phyloP scores from a whole-genome alignment of 2,329 filamentous ascomycete species.

The Diaporthe batatas region DNA sequence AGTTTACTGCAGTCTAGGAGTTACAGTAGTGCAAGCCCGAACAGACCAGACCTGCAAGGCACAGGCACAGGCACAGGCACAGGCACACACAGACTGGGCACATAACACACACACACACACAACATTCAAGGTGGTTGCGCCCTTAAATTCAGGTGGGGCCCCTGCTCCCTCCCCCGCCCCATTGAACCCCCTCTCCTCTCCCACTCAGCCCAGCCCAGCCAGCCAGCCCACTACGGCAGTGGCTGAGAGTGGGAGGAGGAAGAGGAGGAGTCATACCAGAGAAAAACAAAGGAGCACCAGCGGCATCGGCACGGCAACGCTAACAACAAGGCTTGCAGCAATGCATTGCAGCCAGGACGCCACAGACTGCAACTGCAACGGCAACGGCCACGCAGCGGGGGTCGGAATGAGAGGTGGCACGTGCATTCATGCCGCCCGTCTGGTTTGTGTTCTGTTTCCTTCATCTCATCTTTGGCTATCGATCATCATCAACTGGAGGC shows the following conservation, averaged over 20 bases:
- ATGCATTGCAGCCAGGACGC: background rate
- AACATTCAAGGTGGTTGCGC: background rate
- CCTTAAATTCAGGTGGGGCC: constrained; percentile 18
- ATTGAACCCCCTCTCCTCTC: constrained; percentile 11
- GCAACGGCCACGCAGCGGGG: constrained; percentile 7
- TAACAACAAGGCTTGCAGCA: background rate
- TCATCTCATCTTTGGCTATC: constrained; percentile 8
- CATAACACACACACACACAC: background rate
- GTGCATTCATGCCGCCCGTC: constrained; percentile 60
- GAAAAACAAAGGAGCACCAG: constrained; percentile 6
- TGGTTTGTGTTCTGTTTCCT: background rate
- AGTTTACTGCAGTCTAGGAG: background rate
- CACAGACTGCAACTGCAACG: background rate
- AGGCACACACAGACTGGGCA: constrained; percentile 1
- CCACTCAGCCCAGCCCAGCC: background rate
- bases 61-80: constrained; percentile 14
- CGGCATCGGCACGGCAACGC: constrained; percentile 32
- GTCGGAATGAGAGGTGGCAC: constrained; percentile 49
- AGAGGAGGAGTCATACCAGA: constrained; percentile 9
- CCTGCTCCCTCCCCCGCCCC: constrained; percentile 8
- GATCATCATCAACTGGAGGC: background rate
- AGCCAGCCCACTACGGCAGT: background rate
- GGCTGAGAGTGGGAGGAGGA: background rate
- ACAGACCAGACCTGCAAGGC: constrained; percentile 11
- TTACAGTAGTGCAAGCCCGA: background rate